These are phyloP conservation scores for Panus rudis DNA, from an alignment of 768 basidiomycete species.

Conservation along the genomic window DNA sequence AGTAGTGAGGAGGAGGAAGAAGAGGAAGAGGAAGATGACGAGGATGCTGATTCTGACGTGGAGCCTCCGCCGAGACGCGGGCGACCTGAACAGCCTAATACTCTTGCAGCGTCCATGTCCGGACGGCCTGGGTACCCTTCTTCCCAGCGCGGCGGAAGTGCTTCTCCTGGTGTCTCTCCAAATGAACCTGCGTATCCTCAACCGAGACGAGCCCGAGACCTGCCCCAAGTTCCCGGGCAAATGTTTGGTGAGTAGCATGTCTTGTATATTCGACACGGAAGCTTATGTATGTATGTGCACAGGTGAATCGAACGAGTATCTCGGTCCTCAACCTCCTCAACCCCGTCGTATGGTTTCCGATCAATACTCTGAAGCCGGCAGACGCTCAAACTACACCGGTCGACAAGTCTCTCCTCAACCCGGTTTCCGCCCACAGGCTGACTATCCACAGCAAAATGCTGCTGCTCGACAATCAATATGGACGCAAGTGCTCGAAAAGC, in stretches of 20 bases:
- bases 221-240: constrained; percentile 57
- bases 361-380: constrained; percentile 40
- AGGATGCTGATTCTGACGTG: constrained; percentile 60
- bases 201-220: constrained; percentile 49
- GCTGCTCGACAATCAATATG: constrained; percentile 68
- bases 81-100: background rate
- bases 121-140: background rate
- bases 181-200: constrained; percentile 32
- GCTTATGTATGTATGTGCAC: constrained; percentile 7
- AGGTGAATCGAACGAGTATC: constrained; percentile 34
- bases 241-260: constrained; percentile 33
- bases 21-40: constrained; percentile 69
- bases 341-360: constrained; percentile 49
- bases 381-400: constrained; percentile 43
- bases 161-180: constrained; percentile 4
- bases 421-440: constrained; percentile 49
- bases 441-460: constrained; percentile 40
- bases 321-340: constrained; percentile 28
- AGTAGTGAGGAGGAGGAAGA: constrained; percentile 80
- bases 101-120: background rate
- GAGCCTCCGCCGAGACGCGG: constrained; percentile 25
- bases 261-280: constrained; percentile 5
- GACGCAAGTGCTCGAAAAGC: constrained; percentile 78
- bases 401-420: constrained; percentile 18
- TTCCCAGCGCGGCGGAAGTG: background rate